Evolutionary conservation across 1,139 yeast genomes (phyloP).

Genomic region (Taphrina sp.): DNA sequence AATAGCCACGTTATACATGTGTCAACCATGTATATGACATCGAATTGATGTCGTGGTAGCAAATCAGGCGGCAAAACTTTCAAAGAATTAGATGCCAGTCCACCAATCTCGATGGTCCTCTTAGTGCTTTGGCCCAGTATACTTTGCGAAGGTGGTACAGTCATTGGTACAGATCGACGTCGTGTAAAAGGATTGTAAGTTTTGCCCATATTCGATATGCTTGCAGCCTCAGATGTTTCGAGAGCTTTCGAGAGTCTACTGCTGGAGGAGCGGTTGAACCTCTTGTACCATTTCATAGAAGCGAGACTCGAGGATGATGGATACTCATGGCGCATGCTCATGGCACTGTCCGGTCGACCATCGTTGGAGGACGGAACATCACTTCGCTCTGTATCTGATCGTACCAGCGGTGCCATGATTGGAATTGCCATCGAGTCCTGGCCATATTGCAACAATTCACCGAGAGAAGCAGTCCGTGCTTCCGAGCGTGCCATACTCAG

Average conservation of each 20-base stretch:
- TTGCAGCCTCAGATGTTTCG: constrained; percentile 15
- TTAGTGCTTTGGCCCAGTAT: constrained; percentile 8
- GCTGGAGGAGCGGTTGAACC: constrained; percentile 1
- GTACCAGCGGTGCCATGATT: neutral
- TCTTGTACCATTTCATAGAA: constrained; percentile 6
- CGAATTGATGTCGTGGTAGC: neutral
- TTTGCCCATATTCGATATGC: neutral
- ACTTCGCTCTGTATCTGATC: neutral
- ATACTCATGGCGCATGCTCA: neutral
- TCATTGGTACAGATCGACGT: constrained; percentile 14
- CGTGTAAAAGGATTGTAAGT: constrained; percentile 24
- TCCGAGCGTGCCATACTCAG: neutral
- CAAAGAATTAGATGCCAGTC: constrained; percentile 4
- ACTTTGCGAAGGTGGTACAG: neutral
- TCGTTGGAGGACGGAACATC: neutral
- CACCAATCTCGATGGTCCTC: constrained; percentile 17
- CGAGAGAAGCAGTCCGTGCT: neutral
- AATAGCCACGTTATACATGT: constrained; percentile 16
- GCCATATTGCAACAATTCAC: no score
- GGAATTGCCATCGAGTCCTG: neutral
- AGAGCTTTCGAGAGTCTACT: constrained; percentile 19
- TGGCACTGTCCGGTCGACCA: neutral
- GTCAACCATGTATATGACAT: constrained; percentile 21
- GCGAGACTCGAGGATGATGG: neutral
- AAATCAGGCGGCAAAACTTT: neutral